Evolutionary conservation across 2,329 filamentous ascomycete species (phyloP).

Genomic region (Teratosphaeria zuluensis): DNA sequence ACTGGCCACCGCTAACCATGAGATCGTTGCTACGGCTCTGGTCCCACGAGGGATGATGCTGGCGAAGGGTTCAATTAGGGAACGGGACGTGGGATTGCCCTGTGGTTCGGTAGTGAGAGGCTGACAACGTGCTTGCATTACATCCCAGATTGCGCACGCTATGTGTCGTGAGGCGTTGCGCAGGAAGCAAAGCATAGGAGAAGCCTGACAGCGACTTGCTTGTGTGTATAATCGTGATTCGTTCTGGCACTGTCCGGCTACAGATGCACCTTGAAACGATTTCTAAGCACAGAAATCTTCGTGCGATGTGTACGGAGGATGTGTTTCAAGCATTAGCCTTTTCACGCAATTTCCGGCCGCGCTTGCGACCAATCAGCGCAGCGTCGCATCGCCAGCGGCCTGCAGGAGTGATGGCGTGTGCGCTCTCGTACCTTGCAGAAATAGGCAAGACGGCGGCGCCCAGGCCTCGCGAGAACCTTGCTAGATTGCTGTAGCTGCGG

Average conservation of each 20-base stretch:
- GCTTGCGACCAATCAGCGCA: neutral
- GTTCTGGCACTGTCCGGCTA: too few species aligned
- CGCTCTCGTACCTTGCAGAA: neutral
- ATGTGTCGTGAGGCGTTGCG: too few species aligned
- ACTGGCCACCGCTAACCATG: neutral
- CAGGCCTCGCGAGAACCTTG: neutral
- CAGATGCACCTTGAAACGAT: too few species aligned
- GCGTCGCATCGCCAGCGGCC: neutral
- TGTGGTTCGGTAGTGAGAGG: neutral
- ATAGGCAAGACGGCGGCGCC: neutral
- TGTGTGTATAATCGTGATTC: too few species aligned
- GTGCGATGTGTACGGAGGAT: neutral
- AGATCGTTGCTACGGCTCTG: neutral
- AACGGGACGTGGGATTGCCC: neutral
- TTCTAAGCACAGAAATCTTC: too few species aligned
- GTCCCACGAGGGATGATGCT: neutral
- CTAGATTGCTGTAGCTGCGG: neutral
- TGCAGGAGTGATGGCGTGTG: neutral
- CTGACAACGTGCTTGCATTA: neutral
- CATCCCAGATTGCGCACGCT: too few species aligned
- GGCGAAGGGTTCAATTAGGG: neutral
- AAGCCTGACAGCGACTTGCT: too few species aligned
- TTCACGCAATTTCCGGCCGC: neutral
- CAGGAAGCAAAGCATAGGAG: too few species aligned
- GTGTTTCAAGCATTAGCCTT: neutral